These are phyloP conservation scores for Panaeolus cyanescens DNA, from an alignment of 768 basidiomycete species.

Conservation along the genomic window DNA sequence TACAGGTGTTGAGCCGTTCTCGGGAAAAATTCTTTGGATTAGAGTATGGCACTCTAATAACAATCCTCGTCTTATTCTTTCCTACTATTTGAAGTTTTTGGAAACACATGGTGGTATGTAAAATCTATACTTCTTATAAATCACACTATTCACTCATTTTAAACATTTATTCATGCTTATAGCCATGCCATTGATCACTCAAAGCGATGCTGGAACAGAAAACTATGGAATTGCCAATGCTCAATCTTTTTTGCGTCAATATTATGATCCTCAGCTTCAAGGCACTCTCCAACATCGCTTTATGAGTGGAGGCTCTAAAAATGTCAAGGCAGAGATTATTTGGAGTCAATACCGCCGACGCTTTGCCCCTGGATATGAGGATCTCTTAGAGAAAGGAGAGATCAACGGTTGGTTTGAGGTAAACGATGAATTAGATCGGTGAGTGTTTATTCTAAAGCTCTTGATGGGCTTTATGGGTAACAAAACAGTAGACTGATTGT, in stretches of 20 bases:
- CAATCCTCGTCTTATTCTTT: conserved; percentile 27
- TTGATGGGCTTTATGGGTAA: no score
- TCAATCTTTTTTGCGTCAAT: conserved; percentile 39
- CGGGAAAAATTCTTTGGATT: conserved; percentile 29
- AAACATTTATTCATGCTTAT: not conserved
- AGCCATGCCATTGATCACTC: conserved; percentile 42
- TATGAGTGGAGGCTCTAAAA: conserved; percentile 30
- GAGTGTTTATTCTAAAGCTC: not conserved
- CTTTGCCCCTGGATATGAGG: conserved; percentile 33
- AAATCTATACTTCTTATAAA: not conserved
- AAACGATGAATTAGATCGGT: conserved; percentile 17
- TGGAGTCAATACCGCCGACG: conserved; percentile 33
- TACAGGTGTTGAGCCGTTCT: conserved; percentile 30
- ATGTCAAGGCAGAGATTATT: conserved; percentile 42
- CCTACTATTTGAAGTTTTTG: conserved; percentile 30
- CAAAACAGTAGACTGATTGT: not conserved
- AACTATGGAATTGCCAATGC: conserved; percentile 48
- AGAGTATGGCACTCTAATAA: conserved; percentile 38
- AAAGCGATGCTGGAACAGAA: conserved; percentile 45
- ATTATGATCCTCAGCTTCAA: conserved; percentile 35
- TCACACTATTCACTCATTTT: conserved; percentile 4
- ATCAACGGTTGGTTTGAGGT: conserved; percentile 30
- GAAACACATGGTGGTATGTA: conserved; percentile 11
- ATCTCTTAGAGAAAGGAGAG: conserved; percentile 29
- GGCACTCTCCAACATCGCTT: conserved; percentile 44